A percentile compares a stretch with the other conserved stretches of the same genome.
Evolutionary conservation across 352 stramenopile genomes (phyloP).

Genomic region (Globisporangium paroecandrum): DNA sequence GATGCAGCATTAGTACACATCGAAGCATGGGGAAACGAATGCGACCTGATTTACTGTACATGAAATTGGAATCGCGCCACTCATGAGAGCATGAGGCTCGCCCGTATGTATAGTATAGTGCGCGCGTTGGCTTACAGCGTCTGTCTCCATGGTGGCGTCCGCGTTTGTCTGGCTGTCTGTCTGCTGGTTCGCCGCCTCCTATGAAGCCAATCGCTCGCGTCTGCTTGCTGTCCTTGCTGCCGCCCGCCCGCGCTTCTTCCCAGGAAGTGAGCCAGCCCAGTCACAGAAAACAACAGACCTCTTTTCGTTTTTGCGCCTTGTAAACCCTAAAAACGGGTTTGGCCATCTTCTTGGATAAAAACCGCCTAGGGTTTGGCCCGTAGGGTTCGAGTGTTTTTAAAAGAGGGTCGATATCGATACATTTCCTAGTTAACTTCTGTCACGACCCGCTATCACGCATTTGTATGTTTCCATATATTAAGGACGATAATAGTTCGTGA

Average conservation of each 20-base stretch:
- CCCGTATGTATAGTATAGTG: background rate
- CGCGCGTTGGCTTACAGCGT: background rate
- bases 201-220: background rate
- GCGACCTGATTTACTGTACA: background rate
- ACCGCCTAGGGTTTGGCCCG: too few species aligned
- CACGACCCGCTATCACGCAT: too few species aligned
- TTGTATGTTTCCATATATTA: too few species aligned
- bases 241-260: background rate
- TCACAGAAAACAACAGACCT: background rate
- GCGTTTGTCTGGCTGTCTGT: background rate
- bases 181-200: background rate
- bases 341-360: too few species aligned
- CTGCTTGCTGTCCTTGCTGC: background rate
- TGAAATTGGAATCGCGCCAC: background rate
- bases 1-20: background rate
- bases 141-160: conserved; percentile 1
- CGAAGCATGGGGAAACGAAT: background rate
- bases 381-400: too few species aligned
- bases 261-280: background rate
- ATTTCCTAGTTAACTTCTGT: too few species aligned
- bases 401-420: too few species aligned
- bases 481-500: too few species aligned
- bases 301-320: background rate
- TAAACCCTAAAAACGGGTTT: too few species aligned
- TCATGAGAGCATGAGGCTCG: background rate